These are phyloP conservation scores for Fonsecaea pedrosoi DNA, from an alignment of 2,329 filamentous ascomycete genomes.

Conservation along the genomic window DNA sequence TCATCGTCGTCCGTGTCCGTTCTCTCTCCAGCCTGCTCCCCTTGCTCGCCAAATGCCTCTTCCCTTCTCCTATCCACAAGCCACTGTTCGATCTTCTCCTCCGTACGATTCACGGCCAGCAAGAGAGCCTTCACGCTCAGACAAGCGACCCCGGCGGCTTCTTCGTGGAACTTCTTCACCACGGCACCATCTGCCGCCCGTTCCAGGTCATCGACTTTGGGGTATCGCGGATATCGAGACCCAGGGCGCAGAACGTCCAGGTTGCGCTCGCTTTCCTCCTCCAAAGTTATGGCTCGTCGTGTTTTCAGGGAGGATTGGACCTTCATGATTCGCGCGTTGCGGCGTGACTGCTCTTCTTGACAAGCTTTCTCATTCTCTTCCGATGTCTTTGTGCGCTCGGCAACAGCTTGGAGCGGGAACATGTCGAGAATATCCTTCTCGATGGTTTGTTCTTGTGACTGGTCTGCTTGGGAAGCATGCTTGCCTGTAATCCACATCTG, in stretches of 20 bases:
- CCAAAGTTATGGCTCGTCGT: conserved; percentile 43
- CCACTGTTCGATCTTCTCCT: conserved; percentile 53
- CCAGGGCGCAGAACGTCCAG: conserved; percentile 54
- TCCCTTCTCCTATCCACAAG: conserved; percentile 46
- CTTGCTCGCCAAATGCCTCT: conserved; percentile 34
- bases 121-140: conserved; percentile 59
- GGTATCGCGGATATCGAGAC: conserved; percentile 58
- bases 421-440: conserved; percentile 43
- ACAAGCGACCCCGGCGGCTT: conserved; percentile 58
- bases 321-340: conserved; percentile 44
- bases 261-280: conserved; percentile 43
- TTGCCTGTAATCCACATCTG: conserved; percentile 61
- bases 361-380: conserved; percentile 28
- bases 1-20: neutral
- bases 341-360: conserved; percentile 29
- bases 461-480: conserved; percentile 51
- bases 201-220: conserved; percentile 54
- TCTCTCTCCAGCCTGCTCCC: neutral
- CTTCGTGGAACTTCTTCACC: conserved; percentile 58
- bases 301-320: conserved; percentile 53
- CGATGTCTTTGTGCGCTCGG: conserved; percentile 10
- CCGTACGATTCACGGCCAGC: conserved; percentile 58
- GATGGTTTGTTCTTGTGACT: conserved; percentile 44
- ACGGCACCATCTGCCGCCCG: conserved; percentile 37
- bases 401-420: conserved; percentile 34